Percentiles rank a stretch among this genome's conserved stretches.
These are phyloP conservation scores for Amylocystis lapponica DNA, from an alignment of 768 basidiomycete genomes.

Conservation along the genomic window DNA sequence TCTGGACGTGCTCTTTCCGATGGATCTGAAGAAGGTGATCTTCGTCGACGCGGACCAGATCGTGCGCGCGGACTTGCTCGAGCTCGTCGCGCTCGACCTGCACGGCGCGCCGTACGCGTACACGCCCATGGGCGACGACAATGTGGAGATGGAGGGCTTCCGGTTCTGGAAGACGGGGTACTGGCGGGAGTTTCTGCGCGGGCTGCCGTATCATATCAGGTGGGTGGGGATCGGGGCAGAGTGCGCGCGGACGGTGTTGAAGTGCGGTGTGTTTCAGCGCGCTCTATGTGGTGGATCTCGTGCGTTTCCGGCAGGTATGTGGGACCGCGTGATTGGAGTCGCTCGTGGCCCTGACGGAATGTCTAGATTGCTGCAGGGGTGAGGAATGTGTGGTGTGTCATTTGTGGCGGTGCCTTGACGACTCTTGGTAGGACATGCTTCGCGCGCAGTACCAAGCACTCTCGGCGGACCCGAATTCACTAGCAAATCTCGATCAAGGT, in stretches of 20 bases:
- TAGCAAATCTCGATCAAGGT: slow-evolving; percentile 96
- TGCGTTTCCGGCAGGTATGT: slow-evolving; percentile 84
- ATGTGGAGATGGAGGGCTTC: slow-evolving; percentile 94
- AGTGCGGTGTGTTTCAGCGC: slow-evolving; percentile 48
- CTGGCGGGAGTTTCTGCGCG: slow-evolving; percentile 84
- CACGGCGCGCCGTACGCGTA: slow-evolving; percentile 94
- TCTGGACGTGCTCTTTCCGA: slow-evolving; percentile 97
- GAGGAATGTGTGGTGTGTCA: slow-evolving; percentile 14
- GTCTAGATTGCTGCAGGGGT: slow-evolving; percentile 57
- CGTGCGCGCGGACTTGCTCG: slow-evolving; percentile 91
- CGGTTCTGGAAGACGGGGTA: slow-evolving; percentile 98
- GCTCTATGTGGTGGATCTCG: slow-evolving; percentile 92
- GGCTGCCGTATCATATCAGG: slow-evolving; percentile 94
- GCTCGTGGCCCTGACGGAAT: too few relatives aligned
- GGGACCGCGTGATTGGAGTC: too few relatives aligned
- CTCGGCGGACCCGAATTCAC: slow-evolving; percentile 89
- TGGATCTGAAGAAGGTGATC: slow-evolving; percentile 98
- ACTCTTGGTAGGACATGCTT: slow-evolving; percentile 68
- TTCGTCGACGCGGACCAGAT: slow-evolving; percentile 99
- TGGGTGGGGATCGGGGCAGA: slow-evolving; percentile 25
- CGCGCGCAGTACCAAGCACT: slow-evolving; percentile 90
- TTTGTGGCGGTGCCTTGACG: too few relatives aligned
- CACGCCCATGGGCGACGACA: slow-evolving; percentile 96
- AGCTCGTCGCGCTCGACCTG: slow-evolving; percentile 89
- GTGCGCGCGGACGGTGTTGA: not conserved